Percentiles rank a stretch among this genome's conserved stretches.
phyloP scores from a whole-genome alignment of 768 basidiomycete species.

The Mycena floridula region DNA sequence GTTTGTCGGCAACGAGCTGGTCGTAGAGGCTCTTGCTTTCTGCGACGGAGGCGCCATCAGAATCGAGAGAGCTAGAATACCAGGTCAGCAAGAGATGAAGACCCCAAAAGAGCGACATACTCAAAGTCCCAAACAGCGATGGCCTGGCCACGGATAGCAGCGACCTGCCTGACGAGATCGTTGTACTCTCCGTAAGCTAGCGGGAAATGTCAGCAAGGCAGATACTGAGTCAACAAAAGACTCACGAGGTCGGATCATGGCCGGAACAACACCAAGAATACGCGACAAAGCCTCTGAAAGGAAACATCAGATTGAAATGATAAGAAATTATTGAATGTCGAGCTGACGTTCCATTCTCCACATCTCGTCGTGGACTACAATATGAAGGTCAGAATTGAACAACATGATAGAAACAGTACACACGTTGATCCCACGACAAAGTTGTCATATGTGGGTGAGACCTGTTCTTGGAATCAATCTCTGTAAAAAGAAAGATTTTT shows the following conservation, averaged over 20 bases:
- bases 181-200: slow-evolving; percentile 42
- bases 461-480: too few species aligned
- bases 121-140: slow-evolving; percentile 33
- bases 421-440: slow-evolving; percentile 34
- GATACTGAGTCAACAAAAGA: too few species aligned
- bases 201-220: neutral
- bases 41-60: slow-evolving; percentile 20
- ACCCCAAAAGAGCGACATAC: slow-evolving; percentile 14
- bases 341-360: slow-evolving; percentile 37
- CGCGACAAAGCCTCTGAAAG: slow-evolving; percentile 33
- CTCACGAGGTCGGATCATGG: slow-evolving; percentile 43
- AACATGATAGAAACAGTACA: slow-evolving; percentile 5
- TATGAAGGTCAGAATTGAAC: neutral
- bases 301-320: too few species aligned
- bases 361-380: slow-evolving; percentile 39
- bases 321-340: neutral
- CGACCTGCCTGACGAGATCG: slow-evolving; percentile 33
- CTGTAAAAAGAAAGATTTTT: too few species aligned
- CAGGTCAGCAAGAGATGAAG: neutral
- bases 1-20: slow-evolving; percentile 20
- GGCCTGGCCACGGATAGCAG: slow-evolving; percentile 20
- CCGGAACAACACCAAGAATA: slow-evolving; percentile 36
- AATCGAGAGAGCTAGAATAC: slow-evolving; percentile 29
- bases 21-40: slow-evolving; percentile 25
- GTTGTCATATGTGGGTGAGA: slow-evolving; percentile 31